phyloP scores from a whole-genome alignment of 345 rosid genomes.

The Pelargonium nanum region DNA sequence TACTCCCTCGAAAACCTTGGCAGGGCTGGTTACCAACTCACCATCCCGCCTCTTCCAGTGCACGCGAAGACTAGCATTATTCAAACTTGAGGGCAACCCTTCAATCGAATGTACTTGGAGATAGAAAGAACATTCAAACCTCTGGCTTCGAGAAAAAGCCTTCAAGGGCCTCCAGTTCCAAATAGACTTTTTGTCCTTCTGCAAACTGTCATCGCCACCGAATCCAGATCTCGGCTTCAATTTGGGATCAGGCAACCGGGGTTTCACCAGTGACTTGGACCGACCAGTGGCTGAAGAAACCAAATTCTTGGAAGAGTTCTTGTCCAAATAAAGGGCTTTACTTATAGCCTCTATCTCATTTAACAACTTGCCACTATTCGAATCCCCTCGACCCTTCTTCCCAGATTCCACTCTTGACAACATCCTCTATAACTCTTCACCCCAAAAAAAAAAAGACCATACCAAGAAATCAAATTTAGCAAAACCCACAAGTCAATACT shows the following conservation, averaged over 20 bases:
- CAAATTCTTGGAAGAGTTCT: constrained; percentile 23
- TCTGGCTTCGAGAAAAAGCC: constrained; percentile 61
- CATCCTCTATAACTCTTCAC: constrained; percentile 22
- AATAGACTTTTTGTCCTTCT: constrained; percentile 69
- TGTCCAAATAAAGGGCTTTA: constrained; percentile 63
- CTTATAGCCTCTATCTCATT: constrained; percentile 67
- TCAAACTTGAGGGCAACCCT: constrained; percentile 48
- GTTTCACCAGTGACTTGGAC: constrained; percentile 35
- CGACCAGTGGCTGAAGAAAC: constrained; percentile 21
- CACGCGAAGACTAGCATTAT: constrained; percentile 49
- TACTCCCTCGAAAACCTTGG: constrained; percentile 46
- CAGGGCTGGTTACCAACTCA: constrained; percentile 46
- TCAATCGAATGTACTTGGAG: constrained; percentile 67
- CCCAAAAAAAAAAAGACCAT: not conserved
- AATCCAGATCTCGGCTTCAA: constrained; percentile 20
- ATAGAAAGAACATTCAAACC: constrained; percentile 71
- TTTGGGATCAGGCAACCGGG: constrained; percentile 28
- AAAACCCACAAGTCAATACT: not conserved
- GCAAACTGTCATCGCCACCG: constrained; percentile 29
- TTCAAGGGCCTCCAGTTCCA: constrained; percentile 91
- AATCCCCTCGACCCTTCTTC: constrained; percentile 42
- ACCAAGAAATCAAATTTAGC: not conserved
- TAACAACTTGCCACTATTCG: constrained; percentile 46
- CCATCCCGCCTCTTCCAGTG: constrained; percentile 91
- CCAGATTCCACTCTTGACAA: constrained; percentile 41